These are phyloP conservation scores for Aureobasidium sp. DNA, from an alignment of 2,329 filamentous ascomycete species.

Conservation along the genomic window DNA sequence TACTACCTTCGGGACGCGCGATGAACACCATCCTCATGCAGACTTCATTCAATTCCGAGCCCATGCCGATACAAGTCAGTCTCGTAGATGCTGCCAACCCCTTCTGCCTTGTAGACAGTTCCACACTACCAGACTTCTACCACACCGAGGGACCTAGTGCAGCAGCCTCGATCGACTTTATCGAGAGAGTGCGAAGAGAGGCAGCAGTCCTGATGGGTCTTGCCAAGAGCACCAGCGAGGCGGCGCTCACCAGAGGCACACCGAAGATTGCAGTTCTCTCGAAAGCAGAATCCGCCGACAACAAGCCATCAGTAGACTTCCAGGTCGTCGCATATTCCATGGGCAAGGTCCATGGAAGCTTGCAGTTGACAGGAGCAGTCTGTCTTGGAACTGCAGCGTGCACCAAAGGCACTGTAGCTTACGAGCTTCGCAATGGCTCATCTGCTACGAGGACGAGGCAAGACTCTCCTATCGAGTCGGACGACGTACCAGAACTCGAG, in stretches of 20 bases:
- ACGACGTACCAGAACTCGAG: slow-evolving; percentile 14
- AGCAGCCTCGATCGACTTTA: slow-evolving; percentile 18
- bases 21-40: slow-evolving; percentile 17
- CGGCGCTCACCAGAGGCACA: slow-evolving; percentile 22
- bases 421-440: slow-evolving; percentile 14
- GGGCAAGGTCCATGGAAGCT: slow-evolving; percentile 28
- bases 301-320: slow-evolving; percentile 18
- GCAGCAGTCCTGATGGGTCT: slow-evolving; percentile 22
- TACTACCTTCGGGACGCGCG: slow-evolving; percentile 19
- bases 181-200: slow-evolving; percentile 20
- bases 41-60: neutral
- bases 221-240: slow-evolving; percentile 19
- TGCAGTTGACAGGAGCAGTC: slow-evolving; percentile 30
- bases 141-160: slow-evolving; percentile 11
- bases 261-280: slow-evolving; percentile 23
- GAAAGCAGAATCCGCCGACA: slow-evolving; percentile 10
- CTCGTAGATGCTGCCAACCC: slow-evolving; percentile 23
- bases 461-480: neutral
- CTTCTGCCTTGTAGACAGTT: slow-evolving; percentile 19
- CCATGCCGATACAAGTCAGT: slow-evolving; percentile 20
- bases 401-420: slow-evolving; percentile 26
- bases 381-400: slow-evolving; percentile 27
- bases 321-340: slow-evolving; percentile 27
- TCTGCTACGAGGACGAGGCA: neutral
- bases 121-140: slow-evolving; percentile 16